Percentiles rank a stretch among this genome's conserved stretches.
Evolutionary conservation across 805 yeast species (phyloP).

Genomic region (Yarrowia osloensis): DNA sequence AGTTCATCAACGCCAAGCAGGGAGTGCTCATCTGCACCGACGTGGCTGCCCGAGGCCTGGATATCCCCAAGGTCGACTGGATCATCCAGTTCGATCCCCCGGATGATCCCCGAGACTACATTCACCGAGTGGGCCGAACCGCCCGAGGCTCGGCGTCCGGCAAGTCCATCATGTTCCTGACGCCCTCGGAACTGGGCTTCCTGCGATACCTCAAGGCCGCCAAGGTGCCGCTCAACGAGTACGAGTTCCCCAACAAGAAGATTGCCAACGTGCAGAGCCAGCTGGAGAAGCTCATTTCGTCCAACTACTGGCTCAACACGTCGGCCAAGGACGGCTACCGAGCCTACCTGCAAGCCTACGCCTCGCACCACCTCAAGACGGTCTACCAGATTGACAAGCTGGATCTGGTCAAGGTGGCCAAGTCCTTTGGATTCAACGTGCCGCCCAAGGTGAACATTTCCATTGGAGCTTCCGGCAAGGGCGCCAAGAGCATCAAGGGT

Average conservation of each 20-base stretch:
- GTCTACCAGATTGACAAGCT: conserved; percentile 95
- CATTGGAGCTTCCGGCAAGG: conserved; percentile 87
- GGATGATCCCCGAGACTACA: conserved; percentile 99
- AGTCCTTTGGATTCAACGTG: conserved; percentile 83
- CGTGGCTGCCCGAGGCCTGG: conserved; percentile 98
- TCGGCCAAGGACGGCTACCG: conserved; percentile 97
- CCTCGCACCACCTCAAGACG: conserved; percentile 93
- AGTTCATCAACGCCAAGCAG: conserved; percentile 94
- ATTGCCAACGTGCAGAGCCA: conserved; percentile 96
- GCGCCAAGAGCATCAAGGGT: conserved; percentile 49
- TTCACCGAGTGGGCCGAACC: conserved; percentile 98
- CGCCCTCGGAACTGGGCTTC: conserved; percentile 93
- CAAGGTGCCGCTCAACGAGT: conserved; percentile 95
- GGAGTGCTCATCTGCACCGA: conserved; percentile 95
- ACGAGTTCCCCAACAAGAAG: conserved; percentile 90
- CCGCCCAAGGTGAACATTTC: conserved; percentile 98
- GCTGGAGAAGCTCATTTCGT: conserved; percentile 83
- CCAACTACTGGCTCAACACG: conserved; percentile 91
- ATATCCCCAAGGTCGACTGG: conserved; percentile 99
- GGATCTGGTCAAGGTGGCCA: conserved; percentile 92
- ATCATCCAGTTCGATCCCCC: conserved; percentile 99
- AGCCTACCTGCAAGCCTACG: conserved; percentile 94
- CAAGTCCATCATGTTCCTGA: conserved; percentile 89
- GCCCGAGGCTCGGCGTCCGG: conserved; percentile 87
- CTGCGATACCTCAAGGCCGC: conserved; percentile 93